Evolutionary conservation across 768 basidiomycete genomes (phyloP), one percentile per base, ranked within the genome.

Genomic region (Scleroderma citrinum): DNA sequence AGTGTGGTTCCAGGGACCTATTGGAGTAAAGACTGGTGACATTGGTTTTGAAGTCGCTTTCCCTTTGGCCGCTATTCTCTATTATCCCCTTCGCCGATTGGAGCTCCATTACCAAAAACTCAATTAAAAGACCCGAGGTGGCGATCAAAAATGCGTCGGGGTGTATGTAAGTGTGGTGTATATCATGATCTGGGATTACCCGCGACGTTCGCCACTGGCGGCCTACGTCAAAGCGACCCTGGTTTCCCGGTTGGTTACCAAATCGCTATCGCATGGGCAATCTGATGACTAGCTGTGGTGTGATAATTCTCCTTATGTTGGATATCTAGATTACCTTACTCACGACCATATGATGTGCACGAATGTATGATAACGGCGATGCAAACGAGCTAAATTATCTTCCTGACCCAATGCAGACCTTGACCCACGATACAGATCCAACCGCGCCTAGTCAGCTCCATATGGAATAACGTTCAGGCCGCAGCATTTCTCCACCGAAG

Each of bases 31-130:
- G 7, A 72, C 82, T 11, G 87, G 87, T 3, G 87, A 90, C 62
- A 80, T 90, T 46, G 87, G 84, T 3, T 76, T 90, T 34, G 72
- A 85, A 50, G 64, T 81, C 14, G 83, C 83, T 0, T 78, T 83
- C 46, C 60, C 65, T 5, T 64, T 74, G 7, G 73, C 77, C 0
- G 68, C 62, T 12, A 16, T 77, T 32, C 54, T 77, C 32, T 87
- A 85, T 61, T 16, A 80, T 5, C 77, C 77, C 2, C 70, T 87
- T 30, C 69, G 86, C 48, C 71, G 59, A 53, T 38, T 79, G 24
- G 80, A 82, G 58, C 68, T 74, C 26, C 70, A 52, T 30, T 62
- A 60, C 46, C 65, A 66, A 44, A 54, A 50, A 36, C 53, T 64
- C 23, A 11, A 48, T 41, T 66, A 62, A 49, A 35, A 29, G 12